A percentile compares a stretch with the other conserved stretches of the same genome.
phyloP scores from a whole-genome alignment of 1,284 basidiomycete species.

The Ceratobasidium sp. region DNA sequence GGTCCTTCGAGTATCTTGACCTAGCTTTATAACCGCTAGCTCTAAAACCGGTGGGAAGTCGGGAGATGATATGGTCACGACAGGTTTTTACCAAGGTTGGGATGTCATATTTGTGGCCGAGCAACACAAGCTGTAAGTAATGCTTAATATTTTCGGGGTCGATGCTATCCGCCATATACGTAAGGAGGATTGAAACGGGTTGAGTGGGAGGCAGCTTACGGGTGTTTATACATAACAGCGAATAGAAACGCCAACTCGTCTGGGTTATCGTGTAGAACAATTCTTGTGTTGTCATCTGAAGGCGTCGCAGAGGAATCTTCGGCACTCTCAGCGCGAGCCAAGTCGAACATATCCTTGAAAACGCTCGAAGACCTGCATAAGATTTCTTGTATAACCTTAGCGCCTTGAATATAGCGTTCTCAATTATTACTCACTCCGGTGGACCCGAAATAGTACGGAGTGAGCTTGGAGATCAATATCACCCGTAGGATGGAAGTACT shows the following conservation, averaged over 20 bases:
- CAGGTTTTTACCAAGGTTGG: neutral
- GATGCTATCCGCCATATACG: neutral
- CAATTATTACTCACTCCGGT: no score
- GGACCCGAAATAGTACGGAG: no score
- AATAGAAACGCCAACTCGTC: constrained; percentile 10
- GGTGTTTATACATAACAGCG: constrained; percentile 3
- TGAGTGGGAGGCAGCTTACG: neutral
- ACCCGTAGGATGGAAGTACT: no score
- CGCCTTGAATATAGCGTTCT: no score
- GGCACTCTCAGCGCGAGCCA: neutral
- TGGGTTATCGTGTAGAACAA: constrained; percentile 17
- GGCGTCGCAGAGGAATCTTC: no score
- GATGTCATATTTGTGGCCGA: constrained; percentile 32
- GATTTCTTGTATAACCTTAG: no score
- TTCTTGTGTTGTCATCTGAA: neutral
- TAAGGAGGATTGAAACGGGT: neutral
- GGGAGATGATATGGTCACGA: neutral
- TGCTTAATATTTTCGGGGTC: neutral
- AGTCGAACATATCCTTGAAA: constrained; percentile 15
- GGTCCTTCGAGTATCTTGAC: constrained; percentile 5
- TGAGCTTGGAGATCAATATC: no score
- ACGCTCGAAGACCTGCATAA: no score
- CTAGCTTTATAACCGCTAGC: constrained; percentile 3
- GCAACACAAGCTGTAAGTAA: constrained; percentile 12
- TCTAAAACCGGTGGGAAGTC: constrained; percentile 2